Percentiles rank a stretch among this genome's conserved stretches.
phyloP scores from a whole-genome alignment of 1,139 yeast genomes.

The Keqinozyma sinolaborantium region DNA sequence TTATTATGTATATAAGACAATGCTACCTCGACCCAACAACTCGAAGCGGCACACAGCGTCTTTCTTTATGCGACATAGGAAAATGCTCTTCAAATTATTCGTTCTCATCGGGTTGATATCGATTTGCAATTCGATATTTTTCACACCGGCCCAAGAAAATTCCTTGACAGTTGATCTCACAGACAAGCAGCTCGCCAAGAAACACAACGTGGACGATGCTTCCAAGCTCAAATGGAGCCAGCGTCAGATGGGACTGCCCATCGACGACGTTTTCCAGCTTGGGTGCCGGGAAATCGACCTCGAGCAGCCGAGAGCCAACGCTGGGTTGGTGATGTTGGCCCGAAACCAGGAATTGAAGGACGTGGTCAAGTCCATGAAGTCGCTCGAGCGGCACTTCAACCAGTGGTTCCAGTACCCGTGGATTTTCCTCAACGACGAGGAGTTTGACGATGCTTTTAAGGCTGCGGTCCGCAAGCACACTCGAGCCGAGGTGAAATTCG shows the following conservation, averaged over 20 bases:
- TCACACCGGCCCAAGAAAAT: too few species aligned
- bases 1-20: too few species aligned
- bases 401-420: conserved; percentile 91
- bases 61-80: too few species aligned
- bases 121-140: too few species aligned
- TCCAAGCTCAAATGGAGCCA: conserved; percentile 7
- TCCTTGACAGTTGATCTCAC: conserved; percentile 5
- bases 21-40: too few species aligned
- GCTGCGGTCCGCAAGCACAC: conserved; percentile 45
- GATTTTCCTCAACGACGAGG: conserved; percentile 78
- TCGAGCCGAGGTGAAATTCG: conserved; percentile 63
- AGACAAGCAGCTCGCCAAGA: conserved; percentile 8
- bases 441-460: conserved; percentile 64
- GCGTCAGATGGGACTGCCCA: conserved; percentile 20
- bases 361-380: conserved; percentile 63
- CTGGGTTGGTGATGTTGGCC: conserved; percentile 80
- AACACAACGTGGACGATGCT: conserved; percentile 3
- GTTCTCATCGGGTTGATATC: too few species aligned
- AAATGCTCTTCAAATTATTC: too few species aligned
- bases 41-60: too few species aligned
- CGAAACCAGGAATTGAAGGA: conserved; percentile 71
- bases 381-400: conserved; percentile 82
- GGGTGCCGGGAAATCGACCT: conserved; percentile 49
- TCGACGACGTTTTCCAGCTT: conserved; percentile 43
- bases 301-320: conserved; percentile 50